Conservation (phyloP, 2,329 filamentous ascomycete genomes). For the Pseudopyrenochaeta lycopersici region DNA sequence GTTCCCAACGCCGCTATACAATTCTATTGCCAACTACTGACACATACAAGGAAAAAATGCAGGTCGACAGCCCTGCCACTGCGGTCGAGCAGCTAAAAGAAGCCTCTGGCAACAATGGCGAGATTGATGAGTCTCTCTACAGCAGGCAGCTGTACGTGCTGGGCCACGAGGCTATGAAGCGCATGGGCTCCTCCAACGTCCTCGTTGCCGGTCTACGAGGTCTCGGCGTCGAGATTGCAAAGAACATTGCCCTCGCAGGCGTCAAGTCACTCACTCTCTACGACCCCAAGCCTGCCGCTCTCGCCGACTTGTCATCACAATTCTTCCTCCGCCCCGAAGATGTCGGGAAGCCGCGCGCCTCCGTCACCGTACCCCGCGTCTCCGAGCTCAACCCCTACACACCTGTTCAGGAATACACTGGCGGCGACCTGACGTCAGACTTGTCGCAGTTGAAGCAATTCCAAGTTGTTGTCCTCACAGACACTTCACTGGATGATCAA, state of each 20-base stretch:
- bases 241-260: slow-evolving; percentile 97
- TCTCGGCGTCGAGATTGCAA: slow-evolving; percentile 96
- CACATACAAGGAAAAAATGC: slow-evolving; percentile 64
- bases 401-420: slow-evolving; percentile 78
- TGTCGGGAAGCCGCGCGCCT: slow-evolving; percentile 89
- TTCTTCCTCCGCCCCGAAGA: slow-evolving; percentile 93
- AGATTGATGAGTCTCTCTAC: slow-evolving; percentile 74
- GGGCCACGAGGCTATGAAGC: slow-evolving; percentile 91
- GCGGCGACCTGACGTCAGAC: slow-evolving; percentile 74
- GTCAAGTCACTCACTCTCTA: slow-evolving; percentile 96
- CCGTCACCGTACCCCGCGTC: slow-evolving; percentile 85
- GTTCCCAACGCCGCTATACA: background rate
- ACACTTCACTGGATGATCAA: slow-evolving; percentile 82
- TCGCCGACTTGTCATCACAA: slow-evolving; percentile 92
- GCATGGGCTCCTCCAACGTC: slow-evolving; percentile 95
- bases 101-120: slow-evolving; percentile 57
- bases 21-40: slow-evolving; percentile 8
- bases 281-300: slow-evolving; percentile 83
- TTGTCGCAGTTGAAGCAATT: slow-evolving; percentile 86
- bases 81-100: slow-evolving; percentile 68
- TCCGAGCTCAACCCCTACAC: slow-evolving; percentile 97
- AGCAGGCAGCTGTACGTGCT: slow-evolving; percentile 75
- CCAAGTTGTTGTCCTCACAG: slow-evolving; percentile 91
- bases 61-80: slow-evolving; percentile 67
- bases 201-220: slow-evolving; percentile 92